These are phyloP conservation scores for Venturia carpophila DNA, from an alignment of 2,329 filamentous ascomycete genomes.

Conservation along the genomic window DNA sequence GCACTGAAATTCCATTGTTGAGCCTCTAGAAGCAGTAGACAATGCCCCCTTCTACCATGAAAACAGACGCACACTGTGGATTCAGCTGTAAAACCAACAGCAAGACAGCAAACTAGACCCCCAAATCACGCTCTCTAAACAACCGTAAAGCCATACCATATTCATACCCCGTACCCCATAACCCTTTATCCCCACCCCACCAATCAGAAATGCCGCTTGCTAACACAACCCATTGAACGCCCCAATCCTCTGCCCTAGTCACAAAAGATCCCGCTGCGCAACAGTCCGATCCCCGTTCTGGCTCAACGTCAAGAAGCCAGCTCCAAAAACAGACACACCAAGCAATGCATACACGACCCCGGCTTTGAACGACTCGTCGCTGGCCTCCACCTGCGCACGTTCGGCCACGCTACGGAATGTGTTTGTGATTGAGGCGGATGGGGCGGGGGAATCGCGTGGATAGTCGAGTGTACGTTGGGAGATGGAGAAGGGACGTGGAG, in stretches of 20 bases:
- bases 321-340: conserved; percentile 13
- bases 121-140: not conserved
- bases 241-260: conserved; percentile 5
- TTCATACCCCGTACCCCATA: no score
- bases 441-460: not conserved
- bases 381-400: conserved; percentile 14
- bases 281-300: conserved; percentile 9
- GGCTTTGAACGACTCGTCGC: conserved; percentile 18
- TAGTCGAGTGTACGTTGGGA: not conserved
- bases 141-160: not conserved
- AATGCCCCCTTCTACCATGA: not conserved
- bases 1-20: not conserved
- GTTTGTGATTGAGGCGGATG: conserved; percentile 8
- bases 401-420: conserved; percentile 15
- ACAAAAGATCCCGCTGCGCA: conserved; percentile 6
- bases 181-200: no score
- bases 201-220: not conserved
- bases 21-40: not conserved
- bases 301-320: conserved; percentile 3
- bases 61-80: not conserved
- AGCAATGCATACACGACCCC: conserved; percentile 17
- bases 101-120: not conserved
- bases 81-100: no score
- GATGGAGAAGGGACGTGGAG: not conserved
- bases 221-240: conserved; percentile 16